Evolutionary conservation across 1,139 yeast genomes (phyloP), one percentile per base, ranked within the genome.

Genomic region (Yamadazyma diddensiae): DNA sequence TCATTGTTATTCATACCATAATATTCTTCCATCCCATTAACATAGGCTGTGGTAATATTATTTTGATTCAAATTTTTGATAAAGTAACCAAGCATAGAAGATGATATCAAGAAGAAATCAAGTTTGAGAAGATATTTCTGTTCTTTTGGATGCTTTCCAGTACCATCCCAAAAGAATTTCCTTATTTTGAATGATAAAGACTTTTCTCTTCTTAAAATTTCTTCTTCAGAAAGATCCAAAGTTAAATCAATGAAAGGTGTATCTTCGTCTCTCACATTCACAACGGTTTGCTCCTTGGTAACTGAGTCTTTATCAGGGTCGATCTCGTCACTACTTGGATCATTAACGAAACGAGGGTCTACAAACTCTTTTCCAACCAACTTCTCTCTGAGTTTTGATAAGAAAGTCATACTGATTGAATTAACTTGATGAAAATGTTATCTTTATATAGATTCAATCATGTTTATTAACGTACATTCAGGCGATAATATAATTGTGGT

Each of bases 1-100:
- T 79, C 79, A 43, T 78, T 73, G n/a, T 65, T 65, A 34, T 57
- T 52, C 71, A 79, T 70, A 6, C 52, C 41, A 41, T 71, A 70
- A 41, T 70, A 70, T 40, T 77, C 80, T 36, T 65, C 59, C 83
- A 79, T 76, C 13, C 84, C 83, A 34, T 77, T 73, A 24, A 76
- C 79, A 47, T 73, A 79, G 2, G 84, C 79, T 7, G 74, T 71
- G 23, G 68, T 56, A 12, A 73, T 49, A 43, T 73, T 73, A 6
- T 58, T 49, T 42, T 68, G 74, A 42, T 73, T 70, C 39, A 74
- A 57, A 27, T 62, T 59, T 32, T 57, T 57, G 29, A 55, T 54
- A 35, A 57, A 57, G 33, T 56, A 56, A 14, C 76, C 76, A 37
- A 65, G 45, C 63, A 69, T 63, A 1, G 73, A 59, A 11, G 71